Percentiles rank a stretch among this genome's conserved stretches.
These are phyloP conservation scores for Fagus crenata DNA, from an alignment of 306 rosid species.

Conservation along the genomic window DNA sequence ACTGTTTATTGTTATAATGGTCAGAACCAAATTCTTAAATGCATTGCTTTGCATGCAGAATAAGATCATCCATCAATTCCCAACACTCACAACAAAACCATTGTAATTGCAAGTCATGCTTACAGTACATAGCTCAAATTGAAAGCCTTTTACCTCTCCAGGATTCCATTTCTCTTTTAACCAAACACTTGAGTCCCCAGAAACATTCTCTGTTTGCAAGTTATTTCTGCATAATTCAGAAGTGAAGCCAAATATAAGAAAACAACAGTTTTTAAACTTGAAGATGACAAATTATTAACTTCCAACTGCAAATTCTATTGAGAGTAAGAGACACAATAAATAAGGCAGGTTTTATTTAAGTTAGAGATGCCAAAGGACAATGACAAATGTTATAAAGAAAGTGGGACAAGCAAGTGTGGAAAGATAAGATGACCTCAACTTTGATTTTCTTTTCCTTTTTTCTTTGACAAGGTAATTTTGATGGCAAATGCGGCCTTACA, in stretches of 20 bases:
- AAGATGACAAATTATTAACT: not conserved
- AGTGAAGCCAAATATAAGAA: conserved; percentile 8
- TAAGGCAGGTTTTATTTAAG: not conserved
- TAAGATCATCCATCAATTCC: not conserved
- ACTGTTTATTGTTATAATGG: not conserved
- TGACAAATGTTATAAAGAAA: not conserved
- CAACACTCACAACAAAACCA: not conserved
- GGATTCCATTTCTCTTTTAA: conserved; percentile 76
- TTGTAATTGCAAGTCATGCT: not conserved
- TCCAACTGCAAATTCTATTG: not conserved
- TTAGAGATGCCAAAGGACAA: not conserved
- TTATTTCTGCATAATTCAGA: conserved; percentile 45
- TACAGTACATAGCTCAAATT: not conserved
- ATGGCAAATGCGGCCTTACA: not conserved
- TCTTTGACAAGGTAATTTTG: not conserved
- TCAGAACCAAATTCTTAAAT: not conserved
- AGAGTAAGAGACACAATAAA: not conserved
- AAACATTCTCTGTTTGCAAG: conserved; percentile 37
- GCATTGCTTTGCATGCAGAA: not conserved
- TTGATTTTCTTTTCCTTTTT: not conserved
- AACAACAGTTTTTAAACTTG: not conserved
- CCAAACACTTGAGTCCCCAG: conserved; percentile 62
- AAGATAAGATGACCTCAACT: not conserved
- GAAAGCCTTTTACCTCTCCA: conserved; percentile 67
- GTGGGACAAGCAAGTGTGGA: not conserved